phyloP scores from a whole-genome alignment of 805 yeast species.

The Yarrowia sp. region DNA sequence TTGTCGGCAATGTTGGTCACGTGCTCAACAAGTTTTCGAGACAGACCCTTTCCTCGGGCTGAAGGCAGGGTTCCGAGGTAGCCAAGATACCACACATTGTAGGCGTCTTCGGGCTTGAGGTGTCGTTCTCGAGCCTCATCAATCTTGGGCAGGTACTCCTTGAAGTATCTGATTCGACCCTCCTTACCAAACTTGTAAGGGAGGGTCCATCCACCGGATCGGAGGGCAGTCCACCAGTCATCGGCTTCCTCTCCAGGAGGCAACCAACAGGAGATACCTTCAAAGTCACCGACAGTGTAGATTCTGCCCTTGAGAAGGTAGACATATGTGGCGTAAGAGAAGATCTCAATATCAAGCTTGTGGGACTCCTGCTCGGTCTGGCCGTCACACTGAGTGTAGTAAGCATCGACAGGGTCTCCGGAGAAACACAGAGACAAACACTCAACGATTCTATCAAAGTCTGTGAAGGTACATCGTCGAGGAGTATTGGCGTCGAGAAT shows the following conservation, averaged over 20 bases:
- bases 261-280: constrained; percentile 42
- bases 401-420: constrained; percentile 20
- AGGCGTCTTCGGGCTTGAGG: constrained; percentile 41
- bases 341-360: constrained; percentile 48
- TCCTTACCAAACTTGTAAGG: constrained; percentile 41
- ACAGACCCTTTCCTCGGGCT: constrained; percentile 59
- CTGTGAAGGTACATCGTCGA: not conserved
- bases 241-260: constrained; percentile 34
- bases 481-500: not conserved
- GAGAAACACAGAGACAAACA: constrained; percentile 16
- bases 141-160: constrained; percentile 49
- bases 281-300: constrained; percentile 48
- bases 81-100: constrained; percentile 52
- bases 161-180: constrained; percentile 49
- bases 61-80: constrained; percentile 58
- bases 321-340: constrained; percentile 52
- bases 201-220: constrained; percentile 39
- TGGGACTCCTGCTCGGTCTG: constrained; percentile 40
- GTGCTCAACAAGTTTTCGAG: constrained; percentile 49
- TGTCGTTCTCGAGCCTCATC: constrained; percentile 44
- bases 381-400: constrained; percentile 35
- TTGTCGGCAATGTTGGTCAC: constrained; percentile 45
- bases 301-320: constrained; percentile 50
- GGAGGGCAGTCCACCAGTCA: constrained; percentile 31
- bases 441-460: constrained; percentile 2